Evolutionary conservation across 768 basidiomycete species (phyloP), one percentile per base, ranked within the genome.

Genomic region (Collybia sordida): DNA sequence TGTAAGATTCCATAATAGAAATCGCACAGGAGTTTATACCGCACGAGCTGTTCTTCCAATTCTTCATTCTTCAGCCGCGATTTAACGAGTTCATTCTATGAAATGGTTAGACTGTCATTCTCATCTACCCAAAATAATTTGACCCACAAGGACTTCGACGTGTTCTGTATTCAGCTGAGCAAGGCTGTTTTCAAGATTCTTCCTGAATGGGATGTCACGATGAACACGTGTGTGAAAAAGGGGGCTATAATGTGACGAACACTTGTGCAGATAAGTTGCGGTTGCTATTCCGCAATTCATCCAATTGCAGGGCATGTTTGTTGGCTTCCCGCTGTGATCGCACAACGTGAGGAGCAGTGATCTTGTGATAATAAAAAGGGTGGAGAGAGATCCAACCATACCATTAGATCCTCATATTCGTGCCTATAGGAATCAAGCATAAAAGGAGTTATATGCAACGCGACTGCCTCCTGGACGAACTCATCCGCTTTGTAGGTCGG

Each of bases 401-500:
- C 79, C 51, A 90, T 71, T 47, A 85, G 69, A 50, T 96, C 94
- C 55, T 90, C 84, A 62, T 93, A 96, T 70, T 97, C 94, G 47
- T 85, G 88, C 25, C 86, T 81, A 63, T 91, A 96, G 17, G 83
- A 78, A 61, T 98, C 96, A 35, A 98, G 75, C 92, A 95, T 93
- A 70, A 98, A 95, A 0, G 97, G 92, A 3, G 95, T 97, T 56
- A 99, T 93, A 54, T 80, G 80, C 59, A 97, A 70, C 18, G 84
- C 82, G 51, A 91, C 83, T 6, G 95, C 89, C 60, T 98, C 94
- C 49, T 83, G 78, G 4, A 98, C 88, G 65, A 98, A 95, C 38
- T 85, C 83, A 57, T 95, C 82, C 7, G 90, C 85, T 42, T 76
- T 74, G 58, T 92, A 91, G 31, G 31, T 31, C 31, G 31, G 31